Evolutionary conservation across 305 asterid species (phyloP), one percentile per base, ranked within the genome.

Genomic region (Rubia balearica): DNA sequence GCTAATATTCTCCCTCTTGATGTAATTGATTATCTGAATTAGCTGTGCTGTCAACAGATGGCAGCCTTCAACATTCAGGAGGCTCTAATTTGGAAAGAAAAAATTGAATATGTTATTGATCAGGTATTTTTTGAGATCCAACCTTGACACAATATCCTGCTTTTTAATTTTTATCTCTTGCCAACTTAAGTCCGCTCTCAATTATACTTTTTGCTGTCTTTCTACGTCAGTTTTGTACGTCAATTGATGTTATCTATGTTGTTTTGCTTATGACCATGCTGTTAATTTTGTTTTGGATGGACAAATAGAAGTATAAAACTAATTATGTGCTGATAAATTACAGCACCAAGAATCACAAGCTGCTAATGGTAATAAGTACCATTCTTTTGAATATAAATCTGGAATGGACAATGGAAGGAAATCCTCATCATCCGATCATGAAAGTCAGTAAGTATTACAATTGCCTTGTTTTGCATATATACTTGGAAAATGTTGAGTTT

Each of bases 41-140:
- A 11, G 67, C 7, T 77, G 70, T 68, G 68, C 75, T 72, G 59
- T 78, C 65, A 17, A 51, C 92, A 93, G 97, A 90, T 92, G 98
- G 98, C 97, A 73, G 96, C 98, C 84, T 92, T 87, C 85, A 92
- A 90, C 83, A 92, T 92, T 77, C 97, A 90, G 85, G 98, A 92
- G 78, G 93, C 97, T 60, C 75, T 81, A 38, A 79, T 75, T 74
- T 82, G 83, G 86, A 79, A 79, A 67, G 86, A 86, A 76, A 89
- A 91, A 82, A 81, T 95, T 40, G 97, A 95, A 84, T 88, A 84
- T 73, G 89, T 88, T 59, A 95, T 95, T 69, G 99, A 91, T 81
- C 97, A 90, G 99, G 99, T 95, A 71, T 12, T 27, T 75, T 76
- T 68, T 67, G 61, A 53, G 72, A 64, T 61, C 16, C 42, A 61